Percentiles rank a stretch among this genome's conserved stretches.
Conservation (phyloP, 805 yeast genomes). For the Saccharomycopsis sp. region DNA sequence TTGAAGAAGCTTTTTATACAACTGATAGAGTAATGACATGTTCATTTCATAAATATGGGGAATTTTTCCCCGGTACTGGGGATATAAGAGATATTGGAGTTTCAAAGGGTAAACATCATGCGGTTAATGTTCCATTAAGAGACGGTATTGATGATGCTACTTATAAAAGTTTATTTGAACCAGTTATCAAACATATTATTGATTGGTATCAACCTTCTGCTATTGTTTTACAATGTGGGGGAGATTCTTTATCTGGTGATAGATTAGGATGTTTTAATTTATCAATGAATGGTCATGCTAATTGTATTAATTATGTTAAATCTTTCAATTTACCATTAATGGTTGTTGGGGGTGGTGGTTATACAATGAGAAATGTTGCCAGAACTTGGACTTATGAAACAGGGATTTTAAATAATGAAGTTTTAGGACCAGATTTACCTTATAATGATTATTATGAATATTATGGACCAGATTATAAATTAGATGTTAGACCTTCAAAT, state of each 20-base stretch:
- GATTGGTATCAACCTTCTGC: constrained; percentile 94
- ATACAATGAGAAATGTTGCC: constrained; percentile 94
- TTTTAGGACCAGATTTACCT: constrained; percentile 70
- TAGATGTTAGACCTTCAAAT: constrained; percentile 90
- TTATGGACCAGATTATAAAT: constrained; percentile 92
- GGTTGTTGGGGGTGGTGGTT: constrained; percentile 98
- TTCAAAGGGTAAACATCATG: constrained; percentile 72
- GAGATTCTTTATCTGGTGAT: constrained; percentile 94
- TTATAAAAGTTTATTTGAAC: constrained; percentile 76
- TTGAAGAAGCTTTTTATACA: constrained; percentile 86
- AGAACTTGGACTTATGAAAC: constrained; percentile 94
- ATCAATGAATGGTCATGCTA: constrained; percentile 91
- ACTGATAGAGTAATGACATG: constrained; percentile 88
- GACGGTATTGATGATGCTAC: constrained; percentile 90
- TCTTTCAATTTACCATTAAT: constrained; percentile 80
- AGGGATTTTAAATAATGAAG: constrained; percentile 71
- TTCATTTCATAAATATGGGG: constrained; percentile 80
- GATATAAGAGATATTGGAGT: constrained; percentile 77
- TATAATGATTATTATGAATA: constrained; percentile 95
- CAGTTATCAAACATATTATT: constrained; percentile 64
- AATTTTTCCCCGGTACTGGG: constrained; percentile 91
- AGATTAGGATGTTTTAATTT: constrained; percentile 92
- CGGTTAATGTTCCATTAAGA: constrained; percentile 77
- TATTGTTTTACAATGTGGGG: constrained; percentile 96
- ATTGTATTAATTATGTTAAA: constrained; percentile 83